Percentiles rank a stretch among this genome's conserved stretches.
phyloP scores from a whole-genome alignment of 208 protist genomes.

The Leishmania mexicana region DNA sequence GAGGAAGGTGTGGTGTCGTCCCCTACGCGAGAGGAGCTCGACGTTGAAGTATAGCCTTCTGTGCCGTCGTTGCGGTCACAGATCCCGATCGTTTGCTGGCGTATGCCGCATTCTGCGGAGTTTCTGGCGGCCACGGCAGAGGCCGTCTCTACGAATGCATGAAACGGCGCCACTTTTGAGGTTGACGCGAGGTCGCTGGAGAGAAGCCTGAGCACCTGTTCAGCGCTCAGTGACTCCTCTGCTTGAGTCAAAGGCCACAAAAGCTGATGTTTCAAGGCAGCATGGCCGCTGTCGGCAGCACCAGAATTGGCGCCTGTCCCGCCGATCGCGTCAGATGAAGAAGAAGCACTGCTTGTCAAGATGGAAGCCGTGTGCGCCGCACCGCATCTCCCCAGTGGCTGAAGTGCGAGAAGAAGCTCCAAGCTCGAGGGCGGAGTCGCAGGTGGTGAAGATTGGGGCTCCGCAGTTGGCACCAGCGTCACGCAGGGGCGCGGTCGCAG shows the following conservation, averaged over 20 bases:
- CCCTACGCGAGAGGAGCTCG: neutral
- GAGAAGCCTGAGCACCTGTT: conserved; percentile 5
- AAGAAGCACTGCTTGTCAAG: neutral
- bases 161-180: neutral
- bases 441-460: neutral
- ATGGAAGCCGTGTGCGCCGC: neutral
- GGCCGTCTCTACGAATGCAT: neutral
- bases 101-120: neutral
- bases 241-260: neutral
- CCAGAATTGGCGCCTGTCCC: neutral
- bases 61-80: neutral
- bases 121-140: neutral
- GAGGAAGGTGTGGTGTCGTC: neutral
- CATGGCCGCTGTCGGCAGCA: neutral
- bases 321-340: neutral
- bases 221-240: neutral
- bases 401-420: conserved; percentile 15
- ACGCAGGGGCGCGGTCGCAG: conserved; percentile 44
- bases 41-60: neutral
- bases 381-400: neutral
- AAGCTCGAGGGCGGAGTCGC: neutral
- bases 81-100: neutral
- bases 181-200: neutral
- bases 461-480: neutral
- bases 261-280: neutral